phyloP scores from a whole-genome alignment of 192 early-diverging fungal species.

The Pilaira anomala region DNA sequence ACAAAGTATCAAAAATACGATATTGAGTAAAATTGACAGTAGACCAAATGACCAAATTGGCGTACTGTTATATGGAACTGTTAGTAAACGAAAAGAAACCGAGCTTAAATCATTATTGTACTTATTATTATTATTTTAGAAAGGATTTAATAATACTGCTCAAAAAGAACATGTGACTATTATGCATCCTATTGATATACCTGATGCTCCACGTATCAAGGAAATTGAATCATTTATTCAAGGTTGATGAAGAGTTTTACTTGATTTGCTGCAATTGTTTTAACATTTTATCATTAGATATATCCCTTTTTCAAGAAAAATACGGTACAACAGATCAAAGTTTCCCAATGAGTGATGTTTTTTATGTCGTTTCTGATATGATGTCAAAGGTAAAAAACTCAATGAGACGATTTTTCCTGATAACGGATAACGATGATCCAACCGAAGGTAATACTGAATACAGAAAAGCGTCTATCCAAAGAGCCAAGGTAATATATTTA shows the following conservation, averaged over 20 bases:
- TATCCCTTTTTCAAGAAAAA: conserved; percentile 41
- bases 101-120: too few relatives aligned
- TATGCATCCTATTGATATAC: conserved; percentile 58
- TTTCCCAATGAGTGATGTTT: conserved; percentile 58
- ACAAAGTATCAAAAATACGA: conserved; percentile 35
- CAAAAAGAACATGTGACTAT: conserved; percentile 56
- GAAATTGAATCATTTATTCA: conserved; percentile 55
- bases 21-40: conserved; percentile 44
- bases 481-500: conserved; percentile 47
- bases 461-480: conserved; percentile 49
- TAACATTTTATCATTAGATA: conserved; percentile 21
- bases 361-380: conserved; percentile 60
- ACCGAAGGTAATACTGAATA: conserved; percentile 45
- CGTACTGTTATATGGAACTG: conserved; percentile 45
- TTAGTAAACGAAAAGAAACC: not conserved
- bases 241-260: too few relatives aligned
- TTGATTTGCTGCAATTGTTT: too few relatives aligned
- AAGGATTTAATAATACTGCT: conserved; percentile 39
- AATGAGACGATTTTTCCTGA: conserved; percentile 65
- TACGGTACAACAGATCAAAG: conserved; percentile 48
- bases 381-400: conserved; percentile 53
- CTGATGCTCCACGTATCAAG: conserved; percentile 59
- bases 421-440: conserved; percentile 71
- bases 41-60: conserved; percentile 42
- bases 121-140: not conserved